Percentiles rank a stretch among this genome's conserved stretches.
Conservation (phyloP, 2,329 filamentous ascomycete genomes). For the Dothidotthia symphoricarpi region DNA sequence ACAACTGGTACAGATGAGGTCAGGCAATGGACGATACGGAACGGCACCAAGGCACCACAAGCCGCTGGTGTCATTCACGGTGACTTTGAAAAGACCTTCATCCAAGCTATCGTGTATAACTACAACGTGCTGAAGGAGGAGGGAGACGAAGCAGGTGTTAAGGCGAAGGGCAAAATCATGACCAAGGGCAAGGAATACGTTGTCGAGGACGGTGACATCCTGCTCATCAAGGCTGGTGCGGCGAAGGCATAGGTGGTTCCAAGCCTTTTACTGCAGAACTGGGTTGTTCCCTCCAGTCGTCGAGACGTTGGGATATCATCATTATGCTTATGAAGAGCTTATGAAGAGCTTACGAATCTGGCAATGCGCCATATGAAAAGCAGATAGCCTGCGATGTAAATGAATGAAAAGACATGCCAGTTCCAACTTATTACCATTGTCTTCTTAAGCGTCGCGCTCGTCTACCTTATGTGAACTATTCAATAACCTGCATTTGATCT, state of each 20-base stretch:
- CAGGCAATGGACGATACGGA: constrained; percentile 95
- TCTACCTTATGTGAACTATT: too few species aligned
- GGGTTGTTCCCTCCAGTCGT: background rate
- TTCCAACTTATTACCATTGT: background rate
- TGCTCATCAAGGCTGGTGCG: constrained; percentile 88
- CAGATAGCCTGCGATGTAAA: constrained; percentile 17
- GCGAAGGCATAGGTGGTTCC: constrained; percentile 60
- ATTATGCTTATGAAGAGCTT: constrained; percentile 5
- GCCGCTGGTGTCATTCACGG: constrained; percentile 97
- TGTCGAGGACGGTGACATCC: constrained; percentile 75
- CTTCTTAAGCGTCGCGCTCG: too few species aligned
- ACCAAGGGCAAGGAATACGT: constrained; percentile 99
- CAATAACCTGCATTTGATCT: too few species aligned
- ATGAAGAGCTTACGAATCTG: constrained; percentile 10
- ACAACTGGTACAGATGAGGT: constrained; percentile 95
- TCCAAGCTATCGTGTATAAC: constrained; percentile 94
- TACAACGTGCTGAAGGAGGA: constrained; percentile 76
- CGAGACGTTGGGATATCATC: constrained; percentile 4
- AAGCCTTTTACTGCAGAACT: constrained; percentile 1
- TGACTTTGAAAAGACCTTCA: constrained; percentile 99
- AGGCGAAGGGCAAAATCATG: constrained; percentile 93
- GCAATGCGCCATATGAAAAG: constrained; percentile 19
- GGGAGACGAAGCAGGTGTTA: constrained; percentile 84
- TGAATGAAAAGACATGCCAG: constrained; percentile 18
- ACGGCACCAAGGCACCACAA: constrained; percentile 94